A percentile compares a stretch with the other conserved stretches of the same genome.
These are phyloP conservation scores for Aspergillus bertholletiae DNA, from an alignment of 495 filamentous ascomycete genomes.

Conservation along the genomic window DNA sequence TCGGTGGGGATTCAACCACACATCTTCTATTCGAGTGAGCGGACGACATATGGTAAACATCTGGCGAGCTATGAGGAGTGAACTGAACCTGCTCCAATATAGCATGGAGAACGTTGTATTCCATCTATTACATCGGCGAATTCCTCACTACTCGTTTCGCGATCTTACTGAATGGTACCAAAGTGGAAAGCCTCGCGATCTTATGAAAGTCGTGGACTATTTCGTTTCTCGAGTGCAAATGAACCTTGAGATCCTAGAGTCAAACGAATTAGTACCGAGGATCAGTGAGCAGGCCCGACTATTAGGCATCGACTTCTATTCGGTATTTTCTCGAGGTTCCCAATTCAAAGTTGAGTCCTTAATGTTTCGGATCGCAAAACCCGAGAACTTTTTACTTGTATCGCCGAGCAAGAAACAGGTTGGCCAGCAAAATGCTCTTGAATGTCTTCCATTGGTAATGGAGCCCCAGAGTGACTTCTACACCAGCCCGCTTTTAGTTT, in stretches of 20 bases:
- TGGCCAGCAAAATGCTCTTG: conserved; percentile 88
- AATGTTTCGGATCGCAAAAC: conserved; percentile 98
- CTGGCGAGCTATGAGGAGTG: conserved; percentile 92
- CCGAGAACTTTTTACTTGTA: conserved; percentile 87
- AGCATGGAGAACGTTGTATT: conserved; percentile 96
- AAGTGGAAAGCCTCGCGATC: conserved; percentile 60
- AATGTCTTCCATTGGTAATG: conserved; percentile 95
- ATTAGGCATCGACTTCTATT: conserved; percentile 93
- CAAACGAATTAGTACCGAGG: conserved; percentile 81
- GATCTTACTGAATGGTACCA: conserved; percentile 80
- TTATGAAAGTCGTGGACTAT: conserved; percentile 75
- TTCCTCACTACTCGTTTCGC: conserved; percentile 79
- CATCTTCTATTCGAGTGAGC: conserved; percentile 80
- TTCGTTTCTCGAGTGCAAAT: conserved; percentile 73
- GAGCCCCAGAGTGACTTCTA: conserved; percentile 96
- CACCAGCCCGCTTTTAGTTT: conserved; percentile 78
- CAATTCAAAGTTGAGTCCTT: conserved; percentile 98
- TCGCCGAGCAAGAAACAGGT: conserved; percentile 91
- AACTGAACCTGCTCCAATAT: conserved; percentile 87
- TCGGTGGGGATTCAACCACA: conserved; percentile 88
- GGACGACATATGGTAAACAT: conserved; percentile 96
- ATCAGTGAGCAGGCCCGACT: conserved; percentile 94
- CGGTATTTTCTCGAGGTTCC: conserved; percentile 87
- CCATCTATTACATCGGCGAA: conserved; percentile 84
- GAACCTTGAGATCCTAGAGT: conserved; percentile 85